Conservation (phyloP, 768 basidiomycete genomes). For the Mycena venus region DNA sequence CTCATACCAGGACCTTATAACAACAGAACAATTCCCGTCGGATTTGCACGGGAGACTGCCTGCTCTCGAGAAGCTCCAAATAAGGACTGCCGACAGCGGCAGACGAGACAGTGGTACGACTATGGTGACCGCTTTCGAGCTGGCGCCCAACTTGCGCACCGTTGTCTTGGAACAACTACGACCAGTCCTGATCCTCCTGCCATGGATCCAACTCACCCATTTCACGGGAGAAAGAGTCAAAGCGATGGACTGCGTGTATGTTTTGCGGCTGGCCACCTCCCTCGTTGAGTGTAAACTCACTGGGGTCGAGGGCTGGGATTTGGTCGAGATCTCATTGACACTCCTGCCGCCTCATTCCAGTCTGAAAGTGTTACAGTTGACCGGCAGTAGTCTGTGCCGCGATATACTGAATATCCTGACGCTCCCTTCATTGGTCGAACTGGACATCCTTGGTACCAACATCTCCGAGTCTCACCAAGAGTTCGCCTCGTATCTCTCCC, state of each 20-base stretch:
- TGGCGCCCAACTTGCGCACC: neutral
- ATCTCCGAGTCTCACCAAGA: neutral
- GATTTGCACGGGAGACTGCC: neutral
- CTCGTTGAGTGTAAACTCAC: neutral
- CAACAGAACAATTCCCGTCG: neutral
- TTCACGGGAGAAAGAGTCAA: neutral
- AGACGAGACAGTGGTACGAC: too few species aligned
- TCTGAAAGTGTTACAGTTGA: neutral
- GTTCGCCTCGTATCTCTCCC: neutral
- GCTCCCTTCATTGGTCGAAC: neutral
- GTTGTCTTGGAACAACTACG: neutral
- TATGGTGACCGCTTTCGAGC: neutral
- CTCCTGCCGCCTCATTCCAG: neutral
- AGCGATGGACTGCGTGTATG: neutral
- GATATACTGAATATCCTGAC: neutral
- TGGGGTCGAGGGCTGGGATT: too few species aligned
- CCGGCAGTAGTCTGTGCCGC: neutral
- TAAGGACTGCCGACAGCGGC: too few species aligned
- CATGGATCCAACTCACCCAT: constrained; percentile 18
- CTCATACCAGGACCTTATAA: neutral
- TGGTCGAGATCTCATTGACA: neutral
- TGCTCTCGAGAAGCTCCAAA: neutral
- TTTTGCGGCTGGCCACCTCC: neutral
- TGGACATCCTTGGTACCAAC: neutral
- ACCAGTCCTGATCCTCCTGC: neutral